These are phyloP conservation scores for Cicer yamashitae DNA, from an alignment of 306 rosid genomes.

Conservation along the genomic window DNA sequence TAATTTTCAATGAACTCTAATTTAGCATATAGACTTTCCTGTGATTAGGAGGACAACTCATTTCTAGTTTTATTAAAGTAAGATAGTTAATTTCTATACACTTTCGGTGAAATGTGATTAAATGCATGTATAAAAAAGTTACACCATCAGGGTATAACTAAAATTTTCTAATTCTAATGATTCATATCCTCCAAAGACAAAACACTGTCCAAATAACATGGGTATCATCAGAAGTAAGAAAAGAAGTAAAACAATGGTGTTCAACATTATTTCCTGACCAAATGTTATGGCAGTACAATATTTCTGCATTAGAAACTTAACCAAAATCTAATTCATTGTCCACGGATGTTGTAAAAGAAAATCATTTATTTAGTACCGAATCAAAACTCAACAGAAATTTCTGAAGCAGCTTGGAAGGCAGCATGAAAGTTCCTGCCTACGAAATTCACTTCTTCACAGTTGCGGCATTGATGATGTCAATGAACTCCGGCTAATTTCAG, in stretches of 20 bases:
- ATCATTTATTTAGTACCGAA: constrained; percentile 41
- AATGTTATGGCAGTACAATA: constrained; percentile 46
- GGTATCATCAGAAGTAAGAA: background rate
- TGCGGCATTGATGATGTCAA: constrained; percentile 84
- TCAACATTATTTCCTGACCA: constrained; percentile 48
- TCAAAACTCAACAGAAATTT: constrained; percentile 37
- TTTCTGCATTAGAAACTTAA: constrained; percentile 27
- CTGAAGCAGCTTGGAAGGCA: constrained; percentile 46
- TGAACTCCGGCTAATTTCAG: constrained; percentile 68
- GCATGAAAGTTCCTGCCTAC: constrained; percentile 30
- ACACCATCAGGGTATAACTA: too few relatives aligned
- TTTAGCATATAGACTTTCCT: background rate
- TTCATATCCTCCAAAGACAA: background rate
- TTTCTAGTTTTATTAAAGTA: background rate
- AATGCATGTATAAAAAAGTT: too few relatives aligned
- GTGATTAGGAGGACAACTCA: background rate
- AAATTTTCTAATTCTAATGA: background rate
- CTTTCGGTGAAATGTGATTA: too few relatives aligned
- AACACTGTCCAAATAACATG: background rate
- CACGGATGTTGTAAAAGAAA: constrained; percentile 32
- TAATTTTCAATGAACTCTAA: too few relatives aligned
- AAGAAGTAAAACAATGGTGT: constrained; percentile 16
- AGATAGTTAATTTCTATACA: too few relatives aligned
- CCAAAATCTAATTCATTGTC: constrained; percentile 45
- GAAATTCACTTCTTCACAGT: constrained; percentile 63